Evolutionary conservation across 129 eudicot species (phyloP).

Genomic region (Helianthus tuberosus): DNA sequence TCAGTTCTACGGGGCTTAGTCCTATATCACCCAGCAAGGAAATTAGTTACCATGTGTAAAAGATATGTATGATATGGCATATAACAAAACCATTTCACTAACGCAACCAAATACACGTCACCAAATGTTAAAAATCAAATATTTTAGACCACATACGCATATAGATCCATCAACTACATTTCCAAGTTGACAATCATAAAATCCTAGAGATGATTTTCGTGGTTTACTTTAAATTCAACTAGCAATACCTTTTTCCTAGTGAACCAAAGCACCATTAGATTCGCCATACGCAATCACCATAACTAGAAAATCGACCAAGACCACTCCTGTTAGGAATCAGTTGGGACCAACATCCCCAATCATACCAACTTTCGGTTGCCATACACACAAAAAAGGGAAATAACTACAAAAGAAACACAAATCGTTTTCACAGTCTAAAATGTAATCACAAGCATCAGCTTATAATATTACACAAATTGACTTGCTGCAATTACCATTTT

Average conservation of each 20-base stretch:
- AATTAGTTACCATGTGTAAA: too few species aligned
- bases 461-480: constrained; percentile 5
- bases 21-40: too few species aligned
- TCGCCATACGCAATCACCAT: background rate
- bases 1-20: too few species aligned
- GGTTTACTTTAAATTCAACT: background rate
- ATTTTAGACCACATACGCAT: background rate
- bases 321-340: background rate
- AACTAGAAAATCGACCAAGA: background rate
- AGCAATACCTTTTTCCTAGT: background rate
- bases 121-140: background rate
- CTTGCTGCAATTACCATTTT: constrained; percentile 19
- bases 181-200: constrained; percentile 8
- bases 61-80: too few species aligned
- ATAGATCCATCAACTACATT: background rate
- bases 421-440: constrained; percentile 16
- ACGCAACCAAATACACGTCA: background rate
- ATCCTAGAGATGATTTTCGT: background rate
- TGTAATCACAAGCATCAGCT: constrained; percentile 9
- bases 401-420: too few species aligned
- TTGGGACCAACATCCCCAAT: constrained; percentile 1
- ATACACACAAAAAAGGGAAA: background rate
- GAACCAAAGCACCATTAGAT: background rate
- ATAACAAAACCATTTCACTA: background rate
- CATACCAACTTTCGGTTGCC: constrained; percentile 9